Evolutionary conservation across 2,329 filamentous ascomycete species (phyloP).

Genomic region (Capronia coronata): DNA sequence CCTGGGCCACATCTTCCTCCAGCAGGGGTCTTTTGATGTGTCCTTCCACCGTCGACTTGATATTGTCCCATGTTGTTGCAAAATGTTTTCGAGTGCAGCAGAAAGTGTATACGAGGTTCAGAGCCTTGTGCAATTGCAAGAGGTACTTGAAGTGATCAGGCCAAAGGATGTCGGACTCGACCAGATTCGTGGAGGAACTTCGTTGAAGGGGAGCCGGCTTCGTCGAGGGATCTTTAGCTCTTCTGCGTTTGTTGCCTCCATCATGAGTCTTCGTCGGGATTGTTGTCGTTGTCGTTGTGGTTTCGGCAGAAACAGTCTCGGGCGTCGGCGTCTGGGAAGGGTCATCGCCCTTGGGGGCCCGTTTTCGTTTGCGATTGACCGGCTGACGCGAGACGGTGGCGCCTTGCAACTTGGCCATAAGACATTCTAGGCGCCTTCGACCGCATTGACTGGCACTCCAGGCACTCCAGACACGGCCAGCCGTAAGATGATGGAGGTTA

Average conservation of each 20-base stretch:
- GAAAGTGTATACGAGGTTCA: constrained; percentile 93
- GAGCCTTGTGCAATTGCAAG: constrained; percentile 68
- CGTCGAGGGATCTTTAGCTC: constrained; percentile 38
- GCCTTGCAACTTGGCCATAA: constrained; percentile 39
- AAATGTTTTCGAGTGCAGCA: constrained; percentile 89
- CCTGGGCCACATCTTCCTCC: constrained; percentile 73
- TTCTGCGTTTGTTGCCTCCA: constrained; percentile 48
- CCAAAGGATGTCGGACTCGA: constrained; percentile 59
- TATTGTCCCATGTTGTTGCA: constrained; percentile 82
- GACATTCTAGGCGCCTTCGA: not conserved
- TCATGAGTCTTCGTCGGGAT: constrained; percentile 53
- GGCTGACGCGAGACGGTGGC: constrained; percentile 39
- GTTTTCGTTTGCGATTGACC: constrained; percentile 39
- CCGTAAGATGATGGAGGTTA: too few relatives aligned
- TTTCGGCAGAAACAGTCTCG: constrained; percentile 1
- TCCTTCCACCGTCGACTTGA: constrained; percentile 74
- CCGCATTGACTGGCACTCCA: not conserved
- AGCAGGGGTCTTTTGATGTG: constrained; percentile 66
- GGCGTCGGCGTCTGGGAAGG: not conserved
- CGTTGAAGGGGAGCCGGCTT: constrained; percentile 35
- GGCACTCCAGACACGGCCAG: too few relatives aligned
- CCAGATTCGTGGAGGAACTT: constrained; percentile 42
- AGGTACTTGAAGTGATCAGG: constrained; percentile 67
- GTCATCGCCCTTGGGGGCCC: constrained; percentile 28
- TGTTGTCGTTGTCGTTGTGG: constrained; percentile 40